Percentiles rank a stretch among this genome's conserved stretches.
Conservation (phyloP, 768 basidiomycete genomes). For the Psilocybe subaeruginosa region DNA sequence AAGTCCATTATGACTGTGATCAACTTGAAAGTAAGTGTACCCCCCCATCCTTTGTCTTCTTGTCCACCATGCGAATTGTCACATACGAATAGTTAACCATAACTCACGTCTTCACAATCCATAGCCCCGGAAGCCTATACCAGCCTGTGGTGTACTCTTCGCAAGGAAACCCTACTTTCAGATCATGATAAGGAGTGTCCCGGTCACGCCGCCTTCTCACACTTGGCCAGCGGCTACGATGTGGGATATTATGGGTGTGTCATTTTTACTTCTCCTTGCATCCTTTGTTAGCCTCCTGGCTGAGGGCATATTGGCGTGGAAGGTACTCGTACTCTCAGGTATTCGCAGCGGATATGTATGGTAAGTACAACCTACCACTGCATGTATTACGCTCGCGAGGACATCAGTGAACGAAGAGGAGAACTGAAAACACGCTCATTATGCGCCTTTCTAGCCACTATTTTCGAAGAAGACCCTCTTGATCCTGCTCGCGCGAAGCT, state of each 20-base stretch:
- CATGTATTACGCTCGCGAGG: no score
- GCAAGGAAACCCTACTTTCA: slow-evolving; percentile 70
- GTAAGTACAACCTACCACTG: slow-evolving; percentile 24
- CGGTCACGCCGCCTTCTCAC: slow-evolving; percentile 77
- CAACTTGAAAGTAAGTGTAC: slow-evolving; percentile 24
- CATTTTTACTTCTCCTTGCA: neutral
- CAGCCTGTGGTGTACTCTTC: slow-evolving; percentile 72
- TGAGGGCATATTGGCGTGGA: slow-evolving; percentile 4
- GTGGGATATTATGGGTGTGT: slow-evolving; percentile 65
- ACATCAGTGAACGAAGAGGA: neutral
- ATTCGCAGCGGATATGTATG: slow-evolving; percentile 62
- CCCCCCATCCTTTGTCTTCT: no score
- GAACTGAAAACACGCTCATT: neutral
- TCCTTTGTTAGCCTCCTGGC: neutral
- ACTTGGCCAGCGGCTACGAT: slow-evolving; percentile 76
- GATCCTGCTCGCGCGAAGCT: slow-evolving; percentile 63
- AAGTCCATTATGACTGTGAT: slow-evolving; percentile 68
- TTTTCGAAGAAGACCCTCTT: slow-evolving; percentile 81
- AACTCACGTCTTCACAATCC: slow-evolving; percentile 15
- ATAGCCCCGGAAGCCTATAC: slow-evolving; percentile 65
- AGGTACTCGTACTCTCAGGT: slow-evolving; percentile 76
- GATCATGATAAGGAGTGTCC: slow-evolving; percentile 60
- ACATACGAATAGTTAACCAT: no score
- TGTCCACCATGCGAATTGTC: no score
- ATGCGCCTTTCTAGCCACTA: slow-evolving; percentile 44